Conservation (phyloP, 495 filamentous ascomycete genomes). For the Xylaria grammica region DNA sequence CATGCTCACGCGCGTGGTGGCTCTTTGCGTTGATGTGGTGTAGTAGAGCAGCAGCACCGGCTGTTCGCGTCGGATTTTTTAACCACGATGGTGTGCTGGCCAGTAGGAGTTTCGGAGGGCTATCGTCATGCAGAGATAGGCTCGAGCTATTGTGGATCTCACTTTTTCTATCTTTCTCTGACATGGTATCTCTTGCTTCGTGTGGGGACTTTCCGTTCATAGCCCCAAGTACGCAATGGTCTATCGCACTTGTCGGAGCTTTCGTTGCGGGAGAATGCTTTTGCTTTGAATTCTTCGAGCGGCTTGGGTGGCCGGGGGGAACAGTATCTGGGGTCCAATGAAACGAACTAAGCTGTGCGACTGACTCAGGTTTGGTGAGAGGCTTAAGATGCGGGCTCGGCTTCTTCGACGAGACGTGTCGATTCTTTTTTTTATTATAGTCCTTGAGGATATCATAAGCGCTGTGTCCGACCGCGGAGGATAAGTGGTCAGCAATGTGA, state of each 20-base stretch:
- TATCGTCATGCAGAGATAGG: neutral
- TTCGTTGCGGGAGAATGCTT: neutral
- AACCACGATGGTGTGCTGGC: constrained; percentile 46
- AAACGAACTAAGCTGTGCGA: constrained; percentile 8
- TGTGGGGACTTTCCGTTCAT: neutral
- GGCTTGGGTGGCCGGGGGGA: neutral
- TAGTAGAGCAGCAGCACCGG: constrained; percentile 15
- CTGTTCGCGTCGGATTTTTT: constrained; percentile 35
- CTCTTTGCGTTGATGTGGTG: constrained; percentile 7
- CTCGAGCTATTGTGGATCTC: neutral
- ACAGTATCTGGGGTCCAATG: constrained; percentile 12
- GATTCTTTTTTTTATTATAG: neutral
- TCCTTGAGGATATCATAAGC: constrained; percentile 3
- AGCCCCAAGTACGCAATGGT: neutral
- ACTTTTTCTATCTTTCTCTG: neutral
- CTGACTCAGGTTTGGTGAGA: constrained; percentile 5
- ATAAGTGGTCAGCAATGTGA: constrained; percentile 20
- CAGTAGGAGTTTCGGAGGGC: constrained; percentile 30
- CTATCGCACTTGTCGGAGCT: neutral
- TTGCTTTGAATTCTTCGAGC: neutral
- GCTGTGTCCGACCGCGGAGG: constrained; percentile 12
- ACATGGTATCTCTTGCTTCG: neutral
- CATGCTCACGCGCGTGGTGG: neutral
- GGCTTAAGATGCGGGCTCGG: neutral
- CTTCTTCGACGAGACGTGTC: constrained; percentile 1